Evolutionary conservation across 192 early-diverging fungal genomes (phyloP), one percentile per base, ranked within the genome.

Genomic region (Chytriomyces sp.): DNA sequence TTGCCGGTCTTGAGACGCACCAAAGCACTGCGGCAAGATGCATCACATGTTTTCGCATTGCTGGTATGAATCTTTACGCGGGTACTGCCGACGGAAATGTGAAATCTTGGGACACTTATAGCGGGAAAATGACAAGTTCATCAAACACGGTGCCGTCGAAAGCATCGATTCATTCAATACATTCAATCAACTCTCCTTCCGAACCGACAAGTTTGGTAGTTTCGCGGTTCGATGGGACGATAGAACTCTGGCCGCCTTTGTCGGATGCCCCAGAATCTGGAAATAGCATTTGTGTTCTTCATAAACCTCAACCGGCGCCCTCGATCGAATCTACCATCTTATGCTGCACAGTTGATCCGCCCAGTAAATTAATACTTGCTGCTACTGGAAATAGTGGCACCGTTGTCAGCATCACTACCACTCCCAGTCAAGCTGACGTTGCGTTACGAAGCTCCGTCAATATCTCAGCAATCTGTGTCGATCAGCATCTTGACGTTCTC

Each of bases 101-200:
- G 10, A 43, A 64, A 60, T 53, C 75, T 0, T 80, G 72, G 72
- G 72, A 80, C 48, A 46, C 61, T 8, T 59, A 75, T 35, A 11
- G 46, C 44, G 50, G 77, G 77, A 23, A 43, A n/a, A 13, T 61
- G 45, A 5, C 47, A 50, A 18, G 28, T 2, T 35, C 28, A 2
- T 35, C 28, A 35, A 35, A 35, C 28, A 35, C 28, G 28, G 28
- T 35, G 28, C 28, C 28, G 28, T 35, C 28, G 28, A 35, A 35
- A 35, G 28, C 28, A 35, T 35, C 28, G 28, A 35, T 35, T 35
- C 28, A 35, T 35, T 35, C 28, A 35, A 35, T 35, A 35, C 28
- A 35, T 35, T 35, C 28, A 2, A 35, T 35, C 28, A 35, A 35
- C 28, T 35, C 28, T 35, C 28, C 28, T 35, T 35, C 28, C 28